Conservation (phyloP, 73 alveolate species). For the Paramecium biaurelia region DNA sequence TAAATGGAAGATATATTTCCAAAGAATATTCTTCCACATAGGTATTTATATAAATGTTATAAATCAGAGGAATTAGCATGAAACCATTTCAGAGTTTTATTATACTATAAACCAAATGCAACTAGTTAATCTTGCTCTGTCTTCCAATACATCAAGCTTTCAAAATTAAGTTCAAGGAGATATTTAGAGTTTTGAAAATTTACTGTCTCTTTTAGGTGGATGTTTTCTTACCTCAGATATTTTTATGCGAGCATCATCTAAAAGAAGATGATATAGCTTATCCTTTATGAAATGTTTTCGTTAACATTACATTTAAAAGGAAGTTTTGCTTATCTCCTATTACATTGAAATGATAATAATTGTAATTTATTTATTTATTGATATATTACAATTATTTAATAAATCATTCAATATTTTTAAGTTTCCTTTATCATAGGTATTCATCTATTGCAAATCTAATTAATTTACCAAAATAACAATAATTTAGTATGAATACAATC, state of each 20-base stretch:
- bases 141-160: neutral
- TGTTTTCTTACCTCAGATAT: neutral
- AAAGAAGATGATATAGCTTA: neutral
- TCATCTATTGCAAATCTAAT: neutral
- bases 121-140: neutral
- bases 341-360: neutral
- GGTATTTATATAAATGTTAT: neutral
- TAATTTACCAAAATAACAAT: neutral
- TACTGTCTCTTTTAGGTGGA: slow-evolving; percentile 9
- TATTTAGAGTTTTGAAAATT: neutral
- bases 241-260: neutral
- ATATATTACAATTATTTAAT: neutral
- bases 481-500: neutral
- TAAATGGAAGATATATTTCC: neutral
- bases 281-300: slow-evolving; percentile 18
- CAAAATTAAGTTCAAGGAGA: neutral
- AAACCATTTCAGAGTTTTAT: slow-evolving; percentile 24
- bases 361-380: neutral
- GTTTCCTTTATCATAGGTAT: neutral
- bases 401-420: neutral
- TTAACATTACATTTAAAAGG: neutral
- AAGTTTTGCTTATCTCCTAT: neutral
- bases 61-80: neutral
- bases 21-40: neutral
- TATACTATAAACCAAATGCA: slow-evolving; percentile 6